A percentile compares a stretch with the other conserved stretches of the same genome.
phyloP scores from a whole-genome alignment of 2,329 filamentous ascomycete species.

The Stemphylium beticola region DNA sequence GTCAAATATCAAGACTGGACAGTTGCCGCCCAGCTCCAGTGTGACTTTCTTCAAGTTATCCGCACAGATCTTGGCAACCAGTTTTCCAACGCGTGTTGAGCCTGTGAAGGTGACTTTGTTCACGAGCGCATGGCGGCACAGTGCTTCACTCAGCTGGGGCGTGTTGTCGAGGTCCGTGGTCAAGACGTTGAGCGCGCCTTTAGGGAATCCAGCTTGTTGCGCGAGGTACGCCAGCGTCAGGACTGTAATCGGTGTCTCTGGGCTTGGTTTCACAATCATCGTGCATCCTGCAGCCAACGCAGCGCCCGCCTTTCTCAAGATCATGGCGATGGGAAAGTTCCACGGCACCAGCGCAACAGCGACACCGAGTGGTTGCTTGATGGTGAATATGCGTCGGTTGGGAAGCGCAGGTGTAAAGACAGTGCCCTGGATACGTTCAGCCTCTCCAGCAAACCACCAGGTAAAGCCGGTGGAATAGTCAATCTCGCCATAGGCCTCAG shows the following conservation, averaged over 20 bases:
- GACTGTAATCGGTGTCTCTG: slow-evolving; percentile 50
- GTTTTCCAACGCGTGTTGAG: slow-evolving; percentile 65
- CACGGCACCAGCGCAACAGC: slow-evolving; percentile 72
- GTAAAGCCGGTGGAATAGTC: slow-evolving; percentile 62
- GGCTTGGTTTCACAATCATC: slow-evolving; percentile 64
- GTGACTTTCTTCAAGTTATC: slow-evolving; percentile 69
- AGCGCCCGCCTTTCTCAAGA: slow-evolving; percentile 70
- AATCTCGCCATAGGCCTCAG: slow-evolving; percentile 60
- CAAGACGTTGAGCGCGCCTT: slow-evolving; percentile 66
- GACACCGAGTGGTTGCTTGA: slow-evolving; percentile 77
- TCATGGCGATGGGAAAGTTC: slow-evolving; percentile 74
- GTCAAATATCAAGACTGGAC: slow-evolving; percentile 69
- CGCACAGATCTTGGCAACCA: slow-evolving; percentile 65
- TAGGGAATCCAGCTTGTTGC: slow-evolving; percentile 56
- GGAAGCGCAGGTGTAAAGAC: slow-evolving; percentile 66
- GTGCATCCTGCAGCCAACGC: slow-evolving; percentile 75
- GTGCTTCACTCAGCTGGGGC: slow-evolving; percentile 60
- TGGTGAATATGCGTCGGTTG: slow-evolving; percentile 69
- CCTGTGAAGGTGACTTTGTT: slow-evolving; percentile 68
- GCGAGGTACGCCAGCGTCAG: slow-evolving; percentile 49
- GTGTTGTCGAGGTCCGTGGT: slow-evolving; percentile 65
- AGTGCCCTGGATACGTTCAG: slow-evolving; percentile 67
- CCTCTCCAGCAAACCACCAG: slow-evolving; percentile 66
- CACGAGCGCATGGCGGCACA: slow-evolving; percentile 63
- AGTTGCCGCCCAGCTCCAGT: slow-evolving; percentile 69